These are phyloP conservation scores for Mycena vulgaris DNA, from an alignment of 768 basidiomycete species.

Conservation along the genomic window DNA sequence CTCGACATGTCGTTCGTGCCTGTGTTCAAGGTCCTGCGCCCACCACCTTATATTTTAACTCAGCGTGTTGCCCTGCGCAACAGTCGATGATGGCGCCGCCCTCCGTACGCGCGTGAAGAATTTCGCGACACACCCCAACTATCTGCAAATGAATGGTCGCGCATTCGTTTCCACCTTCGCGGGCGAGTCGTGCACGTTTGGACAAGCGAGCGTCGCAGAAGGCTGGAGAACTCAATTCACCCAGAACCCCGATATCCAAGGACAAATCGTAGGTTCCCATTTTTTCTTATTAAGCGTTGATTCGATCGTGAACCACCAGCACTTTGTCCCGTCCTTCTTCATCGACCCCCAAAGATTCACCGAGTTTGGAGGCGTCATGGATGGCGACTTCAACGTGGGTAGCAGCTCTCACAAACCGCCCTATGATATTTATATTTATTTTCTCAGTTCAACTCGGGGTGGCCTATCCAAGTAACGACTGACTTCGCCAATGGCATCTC, in stretches of 20 bases:
- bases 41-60: constrained; percentile 7
- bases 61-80: constrained; percentile 70
- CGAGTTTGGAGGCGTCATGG: constrained; percentile 56
- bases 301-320: constrained; percentile 34
- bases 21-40: not conserved
- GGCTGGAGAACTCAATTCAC: constrained; percentile 75
- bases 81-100: constrained; percentile 61
- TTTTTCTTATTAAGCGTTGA: not conserved
- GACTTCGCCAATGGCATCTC: constrained; percentile 53
- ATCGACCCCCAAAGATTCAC: constrained; percentile 64
- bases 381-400: constrained; percentile 74
- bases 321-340: constrained; percentile 83
- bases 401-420: constrained; percentile 14
- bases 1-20: constrained; percentile 81
- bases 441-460: constrained; percentile 83
- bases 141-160: constrained; percentile 61
- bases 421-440: constrained; percentile 26
- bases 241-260: constrained; percentile 60
- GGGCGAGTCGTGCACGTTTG: constrained; percentile 80
- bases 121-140: constrained; percentile 71
- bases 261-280: constrained; percentile 50
- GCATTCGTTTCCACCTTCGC: constrained; percentile 81
- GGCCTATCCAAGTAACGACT: constrained; percentile 77
- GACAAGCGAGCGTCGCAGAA: constrained; percentile 61
- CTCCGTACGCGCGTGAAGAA: constrained; percentile 69